These are phyloP conservation scores for Earliella scabrosa DNA, from an alignment of 1,284 basidiomycete species.

Conservation along the genomic window DNA sequence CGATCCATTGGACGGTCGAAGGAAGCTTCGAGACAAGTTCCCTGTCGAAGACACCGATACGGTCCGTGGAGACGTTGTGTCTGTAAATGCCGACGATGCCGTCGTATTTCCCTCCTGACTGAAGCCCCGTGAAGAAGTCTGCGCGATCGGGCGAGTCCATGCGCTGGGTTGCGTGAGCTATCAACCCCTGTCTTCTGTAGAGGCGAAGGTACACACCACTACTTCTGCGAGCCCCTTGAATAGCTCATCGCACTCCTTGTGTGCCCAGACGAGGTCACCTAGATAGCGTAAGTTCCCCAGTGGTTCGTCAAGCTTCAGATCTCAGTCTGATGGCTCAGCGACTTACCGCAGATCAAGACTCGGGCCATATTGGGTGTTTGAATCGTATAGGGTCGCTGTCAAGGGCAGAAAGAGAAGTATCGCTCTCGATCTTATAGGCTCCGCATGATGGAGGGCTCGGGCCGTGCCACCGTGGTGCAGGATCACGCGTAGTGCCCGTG, in stretches of 20 bases:
- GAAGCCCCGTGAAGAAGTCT: slow-evolving; percentile 71
- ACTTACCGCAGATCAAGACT: slow-evolving; percentile 27
- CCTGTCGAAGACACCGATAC: slow-evolving; percentile 80
- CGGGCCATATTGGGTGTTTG: slow-evolving; percentile 20
- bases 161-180: slow-evolving; percentile 16
- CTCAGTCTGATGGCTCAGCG: no score
- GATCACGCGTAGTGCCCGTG: no score
- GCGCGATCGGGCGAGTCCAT: slow-evolving; percentile 70
- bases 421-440: no score
- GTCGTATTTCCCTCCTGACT: slow-evolving; percentile 73
- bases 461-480: no score
- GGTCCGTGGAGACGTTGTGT: slow-evolving; percentile 65
- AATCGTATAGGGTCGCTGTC: no score
- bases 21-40: slow-evolving; percentile 76
- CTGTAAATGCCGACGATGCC: slow-evolving; percentile 82
- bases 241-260: slow-evolving; percentile 71
- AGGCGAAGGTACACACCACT: slow-evolving; percentile 55
- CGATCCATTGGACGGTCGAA: slow-evolving; percentile 79
- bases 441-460: no score
- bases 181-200: no score
- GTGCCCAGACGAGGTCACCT: slow-evolving; percentile 82
- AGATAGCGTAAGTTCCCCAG: not conserved
- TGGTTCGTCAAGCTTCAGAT: no score
- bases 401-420: no score
- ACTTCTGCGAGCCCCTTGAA: slow-evolving; percentile 74